Conservation (phyloP, 306 rosid species). For the Inga laurina region DNA sequence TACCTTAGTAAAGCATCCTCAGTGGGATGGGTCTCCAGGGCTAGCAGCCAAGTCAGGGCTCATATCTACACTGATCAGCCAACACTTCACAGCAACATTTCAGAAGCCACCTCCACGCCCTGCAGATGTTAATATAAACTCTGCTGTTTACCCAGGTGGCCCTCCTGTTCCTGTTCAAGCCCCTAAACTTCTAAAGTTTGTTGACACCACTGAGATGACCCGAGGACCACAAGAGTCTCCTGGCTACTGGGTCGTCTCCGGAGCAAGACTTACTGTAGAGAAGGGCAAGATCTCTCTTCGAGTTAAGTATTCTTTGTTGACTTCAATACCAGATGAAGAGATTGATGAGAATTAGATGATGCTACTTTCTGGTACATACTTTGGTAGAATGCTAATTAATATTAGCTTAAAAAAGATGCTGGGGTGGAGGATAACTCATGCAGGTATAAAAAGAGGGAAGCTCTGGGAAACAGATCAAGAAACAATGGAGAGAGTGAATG, state of each 20-base stretch:
- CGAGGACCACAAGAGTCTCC: slow-evolving; percentile 96
- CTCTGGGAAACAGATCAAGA: not conserved
- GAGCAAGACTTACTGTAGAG: slow-evolving; percentile 87
- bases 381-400: slow-evolving; percentile 14
- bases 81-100: slow-evolving; percentile 82
- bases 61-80: slow-evolving; percentile 91
- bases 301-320: slow-evolving; percentile 83
- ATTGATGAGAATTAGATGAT: slow-evolving; percentile 55
- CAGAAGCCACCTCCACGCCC: slow-evolving; percentile 87
- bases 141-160: slow-evolving; percentile 94
- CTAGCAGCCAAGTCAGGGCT: slow-evolving; percentile 87
- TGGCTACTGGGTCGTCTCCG: slow-evolving; percentile 97
- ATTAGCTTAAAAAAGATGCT: not conserved
- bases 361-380: slow-evolving; percentile 25
- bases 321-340: slow-evolving; percentile 73
- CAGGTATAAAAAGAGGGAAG: not conserved
- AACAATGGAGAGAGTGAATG: not conserved
- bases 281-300: slow-evolving; percentile 84
- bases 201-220: slow-evolving; percentile 89
- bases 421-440: not conserved
- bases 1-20: slow-evolving; percentile 64
- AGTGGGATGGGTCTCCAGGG: slow-evolving; percentile 97
- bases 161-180: slow-evolving; percentile 94
- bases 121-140: slow-evolving; percentile 92
- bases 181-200: slow-evolving; percentile 85